These are phyloP conservation scores for Saturnispora silvae DNA, from an alignment of 805 yeast genomes.

Conservation along the genomic window DNA sequence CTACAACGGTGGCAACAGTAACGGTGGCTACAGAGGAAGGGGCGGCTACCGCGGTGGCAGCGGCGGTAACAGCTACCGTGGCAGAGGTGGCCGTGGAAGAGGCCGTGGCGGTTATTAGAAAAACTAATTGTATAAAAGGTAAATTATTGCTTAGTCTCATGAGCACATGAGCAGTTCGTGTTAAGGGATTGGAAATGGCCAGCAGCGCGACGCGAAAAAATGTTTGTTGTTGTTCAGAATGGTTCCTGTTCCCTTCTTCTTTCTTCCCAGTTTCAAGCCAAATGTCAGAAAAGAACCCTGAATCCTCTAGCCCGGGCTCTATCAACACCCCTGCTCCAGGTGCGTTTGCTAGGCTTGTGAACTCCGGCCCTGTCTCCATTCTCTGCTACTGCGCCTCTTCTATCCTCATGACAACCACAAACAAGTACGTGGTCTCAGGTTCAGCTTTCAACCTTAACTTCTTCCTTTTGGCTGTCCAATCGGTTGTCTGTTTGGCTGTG, in stretches of 20 bases:
- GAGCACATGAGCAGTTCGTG: no score
- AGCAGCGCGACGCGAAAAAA: neutral
- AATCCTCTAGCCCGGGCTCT: neutral
- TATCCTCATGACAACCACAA: slow-evolving; percentile 93
- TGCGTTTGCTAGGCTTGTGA: slow-evolving; percentile 25
- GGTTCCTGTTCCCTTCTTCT: no score
- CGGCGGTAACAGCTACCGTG: no score
- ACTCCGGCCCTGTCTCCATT: slow-evolving; percentile 60
- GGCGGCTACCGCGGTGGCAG: slow-evolving; percentile 7
- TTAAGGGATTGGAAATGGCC: no score
- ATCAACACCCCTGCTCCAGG: slow-evolving; percentile 14
- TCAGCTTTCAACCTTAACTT: slow-evolving; percentile 70
- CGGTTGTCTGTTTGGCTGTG: slow-evolving; percentile 68
- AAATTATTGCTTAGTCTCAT: no score
- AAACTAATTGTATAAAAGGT: no score
- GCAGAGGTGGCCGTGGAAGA: no score
- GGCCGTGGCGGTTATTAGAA: neutral
- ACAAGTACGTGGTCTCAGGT: slow-evolving; percentile 84
- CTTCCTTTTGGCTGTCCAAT: slow-evolving; percentile 80
- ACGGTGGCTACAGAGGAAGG: slow-evolving; percentile 7
- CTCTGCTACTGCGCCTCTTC: slow-evolving; percentile 85
- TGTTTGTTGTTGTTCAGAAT: neutral
- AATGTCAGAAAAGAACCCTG: slow-evolving; percentile 6
- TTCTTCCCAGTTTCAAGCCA: neutral
- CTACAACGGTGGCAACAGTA: slow-evolving; percentile 9